phyloP scores from a whole-genome alignment of 306 rosid genomes.

The Ormosia semicastrata region DNA sequence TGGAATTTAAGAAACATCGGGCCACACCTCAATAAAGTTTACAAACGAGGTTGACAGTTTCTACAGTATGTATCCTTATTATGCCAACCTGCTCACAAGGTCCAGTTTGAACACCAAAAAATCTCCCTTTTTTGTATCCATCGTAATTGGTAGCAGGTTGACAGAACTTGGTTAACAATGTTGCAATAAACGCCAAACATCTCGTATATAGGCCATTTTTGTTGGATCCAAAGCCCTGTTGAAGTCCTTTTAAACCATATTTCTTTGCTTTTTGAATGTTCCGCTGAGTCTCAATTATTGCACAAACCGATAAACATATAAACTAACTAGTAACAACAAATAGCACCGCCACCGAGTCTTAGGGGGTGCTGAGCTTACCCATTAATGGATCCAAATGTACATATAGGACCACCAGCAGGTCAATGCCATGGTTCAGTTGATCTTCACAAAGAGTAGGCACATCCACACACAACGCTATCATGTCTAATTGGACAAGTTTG shows the following conservation, averaged over 20 bases:
- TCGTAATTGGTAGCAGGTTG: constrained; percentile 1
- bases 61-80: constrained; percentile 36
- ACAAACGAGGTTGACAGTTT: constrained; percentile 63
- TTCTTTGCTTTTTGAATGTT: neutral
- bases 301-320: neutral
- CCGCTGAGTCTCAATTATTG: neutral
- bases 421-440: constrained; percentile 25
- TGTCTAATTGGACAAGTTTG: constrained; percentile 26
- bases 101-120: constrained; percentile 14
- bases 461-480: constrained; percentile 34
- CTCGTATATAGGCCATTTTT: constrained; percentile 4
- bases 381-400: constrained; percentile 10
- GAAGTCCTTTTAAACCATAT: neutral
- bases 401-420: constrained; percentile 37
- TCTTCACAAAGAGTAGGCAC: constrained; percentile 16
- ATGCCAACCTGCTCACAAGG: constrained; percentile 13
- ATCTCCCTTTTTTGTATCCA: neutral
- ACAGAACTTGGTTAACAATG: constrained; percentile 3
- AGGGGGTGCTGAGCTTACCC: neutral
- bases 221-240: constrained; percentile 28
- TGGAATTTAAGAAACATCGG: constrained; percentile 68
- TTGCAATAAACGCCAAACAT: constrained; percentile 26
- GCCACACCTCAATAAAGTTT: constrained; percentile 63
- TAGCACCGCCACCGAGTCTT: constrained; percentile 1
- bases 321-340: neutral